Evolutionary conservation across 163 green algal species (phyloP).

Genomic region (Volvox carteri): DNA sequence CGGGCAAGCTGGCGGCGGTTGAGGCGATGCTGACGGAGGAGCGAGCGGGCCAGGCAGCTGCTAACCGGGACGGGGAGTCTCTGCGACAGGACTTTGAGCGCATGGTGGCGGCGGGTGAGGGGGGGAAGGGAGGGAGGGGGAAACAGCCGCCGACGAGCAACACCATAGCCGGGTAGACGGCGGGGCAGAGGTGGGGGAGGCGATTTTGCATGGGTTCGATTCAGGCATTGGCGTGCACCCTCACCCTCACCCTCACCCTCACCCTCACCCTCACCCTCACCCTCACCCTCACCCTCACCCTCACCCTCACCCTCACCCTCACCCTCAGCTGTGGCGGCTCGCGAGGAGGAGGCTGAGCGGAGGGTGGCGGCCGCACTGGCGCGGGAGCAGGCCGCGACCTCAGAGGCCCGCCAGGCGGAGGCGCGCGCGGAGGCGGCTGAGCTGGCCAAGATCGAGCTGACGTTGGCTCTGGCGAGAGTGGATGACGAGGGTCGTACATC

Average conservation of each 20-base stretch:
- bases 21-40: conserved; percentile 52
- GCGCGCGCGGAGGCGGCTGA: conserved; percentile 60
- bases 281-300: too few relatives aligned
- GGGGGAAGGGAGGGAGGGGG: too few relatives aligned
- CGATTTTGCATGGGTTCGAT: too few relatives aligned
- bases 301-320: too few relatives aligned
- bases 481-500: conserved; percentile 5
- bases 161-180: too few relatives aligned
- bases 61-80: conserved; percentile 32
- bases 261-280: too few relatives aligned
- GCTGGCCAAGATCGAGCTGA: conserved; percentile 72
- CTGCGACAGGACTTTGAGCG: conserved; percentile 58
- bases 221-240: too few relatives aligned
- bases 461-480: conserved; percentile 61
- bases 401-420: conserved; percentile 36
- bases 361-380: conserved; percentile 37
- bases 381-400: background rate
- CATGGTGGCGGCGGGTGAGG: conserved; percentile 49
- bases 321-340: conserved; percentile 48
- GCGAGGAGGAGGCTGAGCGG: conserved; percentile 56
- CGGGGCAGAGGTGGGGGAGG: background rate
- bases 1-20: conserved; percentile 29
- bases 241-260: too few relatives aligned
- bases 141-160: too few relatives aligned
- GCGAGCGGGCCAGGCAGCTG: conserved; percentile 41